A percentile compares a stretch with the other conserved stretches of the same genome.
These are phyloP conservation scores for Tetrahymena elliotti DNA, from an alignment of 73 alveolate genomes.

Conservation along the genomic window DNA sequence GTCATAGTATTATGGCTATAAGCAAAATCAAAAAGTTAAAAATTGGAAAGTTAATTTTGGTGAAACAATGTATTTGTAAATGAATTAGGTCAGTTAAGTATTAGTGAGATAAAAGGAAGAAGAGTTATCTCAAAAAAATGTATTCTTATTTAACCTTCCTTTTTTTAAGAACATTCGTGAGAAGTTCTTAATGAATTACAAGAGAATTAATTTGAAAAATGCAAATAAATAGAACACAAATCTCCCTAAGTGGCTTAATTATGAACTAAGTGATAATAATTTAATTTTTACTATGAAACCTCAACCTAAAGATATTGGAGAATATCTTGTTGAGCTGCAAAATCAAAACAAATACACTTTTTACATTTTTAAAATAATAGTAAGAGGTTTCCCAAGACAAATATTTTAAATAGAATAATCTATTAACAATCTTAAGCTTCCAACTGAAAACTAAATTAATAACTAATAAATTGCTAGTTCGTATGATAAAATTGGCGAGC, in stretches of 20 bases:
- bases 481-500: neutral
- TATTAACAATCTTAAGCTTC: neutral
- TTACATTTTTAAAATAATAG: neutral
- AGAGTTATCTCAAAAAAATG: neutral
- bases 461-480: neutral
- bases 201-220: neutral
- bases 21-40: neutral
- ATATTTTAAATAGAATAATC: neutral
- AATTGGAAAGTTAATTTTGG: neutral
- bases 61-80: neutral
- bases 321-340: neutral
- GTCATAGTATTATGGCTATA: neutral
- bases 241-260: neutral
- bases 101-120: neutral
- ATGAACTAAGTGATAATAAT: neutral
- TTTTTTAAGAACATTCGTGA: neutral
- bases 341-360: neutral
- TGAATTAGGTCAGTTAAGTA: neutral
- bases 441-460: neutral
- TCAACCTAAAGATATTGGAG: neutral
- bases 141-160: neutral
- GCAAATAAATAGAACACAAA: neutral
- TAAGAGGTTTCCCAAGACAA: neutral
- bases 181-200: neutral
- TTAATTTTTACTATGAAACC: neutral